Evolutionary conservation across 257 asterid species (phyloP).

Genomic region (Rauvolfia tetraphylla): DNA sequence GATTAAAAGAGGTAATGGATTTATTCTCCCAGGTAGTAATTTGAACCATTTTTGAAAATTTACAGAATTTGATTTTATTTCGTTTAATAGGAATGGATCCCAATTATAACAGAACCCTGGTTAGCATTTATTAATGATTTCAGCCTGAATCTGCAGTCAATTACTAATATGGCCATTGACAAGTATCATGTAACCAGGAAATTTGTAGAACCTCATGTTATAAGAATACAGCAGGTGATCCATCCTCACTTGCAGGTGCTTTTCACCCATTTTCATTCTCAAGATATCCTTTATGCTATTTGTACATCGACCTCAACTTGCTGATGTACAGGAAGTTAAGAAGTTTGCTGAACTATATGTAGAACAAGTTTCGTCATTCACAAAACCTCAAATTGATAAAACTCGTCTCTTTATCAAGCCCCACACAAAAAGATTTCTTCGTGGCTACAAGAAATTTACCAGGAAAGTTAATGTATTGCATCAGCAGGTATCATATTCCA

Average conservation of each 20-base stretch:
- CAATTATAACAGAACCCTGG: constrained; percentile 28
- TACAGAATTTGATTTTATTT: constrained; percentile 9
- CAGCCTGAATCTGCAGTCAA: constrained; percentile 24
- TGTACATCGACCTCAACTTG: constrained; percentile 15
- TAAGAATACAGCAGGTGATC: constrained; percentile 16
- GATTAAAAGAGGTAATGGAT: constrained; percentile 20
- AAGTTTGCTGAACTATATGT: constrained; percentile 31
- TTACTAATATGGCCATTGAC: constrained; percentile 23
- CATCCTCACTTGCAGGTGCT: constrained; percentile 42
- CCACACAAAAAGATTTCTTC: constrained; percentile 30
- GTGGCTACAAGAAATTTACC: constrained; percentile 19
- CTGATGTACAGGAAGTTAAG: constrained; percentile 34
- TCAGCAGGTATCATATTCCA: constrained; percentile 32
- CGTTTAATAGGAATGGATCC: constrained; percentile 37
- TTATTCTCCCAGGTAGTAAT: constrained; percentile 34
- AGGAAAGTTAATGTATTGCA: constrained; percentile 25
- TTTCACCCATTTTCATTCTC: not conserved
- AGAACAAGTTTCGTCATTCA: constrained; percentile 28
- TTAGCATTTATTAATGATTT: constrained; percentile 16
- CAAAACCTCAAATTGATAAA: constrained; percentile 36
- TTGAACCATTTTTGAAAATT: not conserved
- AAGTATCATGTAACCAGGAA: constrained; percentile 28
- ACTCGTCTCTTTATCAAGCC: constrained; percentile 30
- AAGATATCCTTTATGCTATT: not conserved
- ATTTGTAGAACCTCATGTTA: constrained; percentile 26